Base-by-base conservation (phyloP, 441 rosid genomes). In the Hypseocharis bilobata region DNA sequence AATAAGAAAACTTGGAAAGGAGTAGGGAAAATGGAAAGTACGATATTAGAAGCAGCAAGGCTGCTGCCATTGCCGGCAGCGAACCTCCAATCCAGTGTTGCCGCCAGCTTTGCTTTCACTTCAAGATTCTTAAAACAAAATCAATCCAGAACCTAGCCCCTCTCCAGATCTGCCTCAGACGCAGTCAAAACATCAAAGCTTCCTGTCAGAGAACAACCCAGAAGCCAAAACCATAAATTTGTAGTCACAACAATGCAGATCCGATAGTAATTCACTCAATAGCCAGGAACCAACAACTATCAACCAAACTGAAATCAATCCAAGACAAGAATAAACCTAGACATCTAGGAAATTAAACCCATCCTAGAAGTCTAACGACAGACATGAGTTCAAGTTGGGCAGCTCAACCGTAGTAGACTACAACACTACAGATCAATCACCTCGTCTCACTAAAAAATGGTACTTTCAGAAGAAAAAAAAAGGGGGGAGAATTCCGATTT, bases 11-110 rank as follows among this genome's bases (percentile, higher is more conserved):
- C 38, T 14, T 6, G 60, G 67, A 70, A 8, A 2, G 47, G 36
- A 47, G n/a, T n/a, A 47, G 11, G 11, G 20, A 16, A 0, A 13
- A 23, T 38, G 61, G 42, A 20, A 65, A 38, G 10, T 85, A 94
- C 99, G 82, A 65, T 32, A 56, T 89, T 96, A 77, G 73, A 84
- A 60, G 88, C 60, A 70, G 91, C 74, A 80, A 78, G 82, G 77
- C 85, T 76, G 70, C 83, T 85, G 75, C 96, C 95, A 79, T 88
- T 87, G 82, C 55, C 72, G 84, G 88, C 82, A 73, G 89, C 40
- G 38, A 78, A 88, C 78, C 94, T 85, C 99, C 98, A 94, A 80
- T 88, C 86, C 61, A 95, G 77, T 64, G 98, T 72, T 19, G 96
- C 80, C 55, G 97, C 86, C 98, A 95, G 71, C 59, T 71, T 82